phyloP scores from a whole-genome alignment of 495 filamentous ascomycete genomes.

The Talaromyces stipitatus region DNA sequence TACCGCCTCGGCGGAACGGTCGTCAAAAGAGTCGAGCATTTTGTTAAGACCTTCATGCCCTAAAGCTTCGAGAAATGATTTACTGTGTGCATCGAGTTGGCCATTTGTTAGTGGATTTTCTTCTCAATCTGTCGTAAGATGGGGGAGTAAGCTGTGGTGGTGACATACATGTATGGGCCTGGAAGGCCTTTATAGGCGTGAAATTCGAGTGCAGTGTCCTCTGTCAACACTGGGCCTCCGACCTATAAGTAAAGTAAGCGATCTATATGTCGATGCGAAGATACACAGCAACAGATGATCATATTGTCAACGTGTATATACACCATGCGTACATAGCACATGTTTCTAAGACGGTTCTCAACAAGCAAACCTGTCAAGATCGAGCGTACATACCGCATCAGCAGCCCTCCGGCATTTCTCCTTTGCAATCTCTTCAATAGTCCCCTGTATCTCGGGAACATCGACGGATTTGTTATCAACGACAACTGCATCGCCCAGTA shows the following conservation, averaged over 20 bases:
- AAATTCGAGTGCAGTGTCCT: conserved; percentile 94
- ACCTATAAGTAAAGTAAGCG: conserved; percentile 41
- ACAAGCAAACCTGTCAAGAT: too few relatives aligned
- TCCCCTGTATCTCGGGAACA: conserved; percentile 84
- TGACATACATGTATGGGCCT: conserved; percentile 88
- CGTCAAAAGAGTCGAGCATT: conserved; percentile 79
- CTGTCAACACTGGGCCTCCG: conserved; percentile 81
- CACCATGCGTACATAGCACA: too few relatives aligned
- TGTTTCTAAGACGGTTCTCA: too few relatives aligned
- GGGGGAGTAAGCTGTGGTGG: background rate
- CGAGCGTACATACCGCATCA: conserved; percentile 22
- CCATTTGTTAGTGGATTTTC: conserved; percentile 5
- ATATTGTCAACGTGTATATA: too few relatives aligned
- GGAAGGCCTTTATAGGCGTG: conserved; percentile 80
- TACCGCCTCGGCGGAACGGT: conserved; percentile 85
- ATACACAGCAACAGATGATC: background rate
- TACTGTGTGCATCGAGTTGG: conserved; percentile 40
- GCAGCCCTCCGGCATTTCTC: conserved; percentile 79
- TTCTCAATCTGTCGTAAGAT: background rate
- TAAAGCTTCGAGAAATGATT: conserved; percentile 81
- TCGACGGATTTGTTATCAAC: conserved; percentile 70
- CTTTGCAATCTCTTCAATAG: conserved; percentile 78
- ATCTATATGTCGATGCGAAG: background rate
- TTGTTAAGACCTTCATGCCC: conserved; percentile 84
- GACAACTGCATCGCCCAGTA: conserved; percentile 66